Evolutionary conservation across 75 land plant genomes (phyloP), one percentile per base, ranked within the genome.

Genomic region (Pseudotsuga menziesii): DNA sequence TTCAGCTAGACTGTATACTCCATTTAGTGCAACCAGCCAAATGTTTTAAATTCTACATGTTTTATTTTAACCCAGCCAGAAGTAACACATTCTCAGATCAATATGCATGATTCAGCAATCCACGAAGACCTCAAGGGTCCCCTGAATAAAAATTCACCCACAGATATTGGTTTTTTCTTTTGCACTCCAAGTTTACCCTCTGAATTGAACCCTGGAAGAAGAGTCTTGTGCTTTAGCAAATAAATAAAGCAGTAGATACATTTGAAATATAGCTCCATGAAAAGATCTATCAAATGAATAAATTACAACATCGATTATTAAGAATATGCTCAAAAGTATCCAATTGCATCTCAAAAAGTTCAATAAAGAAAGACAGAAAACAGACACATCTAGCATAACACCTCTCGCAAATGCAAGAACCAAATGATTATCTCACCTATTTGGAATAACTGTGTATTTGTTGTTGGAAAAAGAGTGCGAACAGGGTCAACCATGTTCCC

Each of bases 401-500:
- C 11, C 9, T 39, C 22, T 67, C 6, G 22, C 23, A 67, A 19
- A 39, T 36, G 22, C 72, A 67, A 67, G 20, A 67, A 15, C 32
- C 8, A 39, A 39, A 36, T 67, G 1, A 67, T 19, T 36, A 20
- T 20, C 84, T 79, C 83, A 85, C 87, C 63, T 44, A 83, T 74
- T 63, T 63, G 78, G 76, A 81, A 80, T 35, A 78, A 44, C 19
- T 75, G 58, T n/a, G 69, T 27, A 60, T 77, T 80, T 61, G 69
- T 58, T 9, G 41, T 76, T 54, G 88, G 88, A 14, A 86, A 77
- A 22, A 86, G 78, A 61, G 64, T 23, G n/a, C 79, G 59, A 19
- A 86, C 71, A 35, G 80, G 83, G 12, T 72, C 81, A n/a, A 66
- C 82, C 11, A 86, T 54, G 57, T 86, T 86, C 63, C 85, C 78